Evolutionary conservation across 1,284 basidiomycete species (phyloP), one percentile per base, ranked within the genome.

Genomic region (Polyporus tsugae): DNA sequence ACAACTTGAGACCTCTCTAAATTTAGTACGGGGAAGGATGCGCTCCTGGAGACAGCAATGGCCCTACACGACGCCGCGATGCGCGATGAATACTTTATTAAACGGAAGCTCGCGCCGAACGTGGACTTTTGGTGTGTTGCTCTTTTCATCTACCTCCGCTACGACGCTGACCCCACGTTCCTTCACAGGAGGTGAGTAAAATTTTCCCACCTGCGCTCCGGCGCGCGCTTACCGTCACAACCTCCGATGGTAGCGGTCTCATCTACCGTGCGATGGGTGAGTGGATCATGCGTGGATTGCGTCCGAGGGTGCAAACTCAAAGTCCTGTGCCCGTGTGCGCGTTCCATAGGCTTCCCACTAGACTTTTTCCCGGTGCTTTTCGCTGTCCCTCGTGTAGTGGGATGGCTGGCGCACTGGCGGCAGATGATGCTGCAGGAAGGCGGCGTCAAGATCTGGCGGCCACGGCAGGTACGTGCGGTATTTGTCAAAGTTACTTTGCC

Each of bases 281-380:
- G 86, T 78, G 52, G 52, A 55, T 71, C 13, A 29, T 33, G 62
- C 57, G 66, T 70, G 68, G 59, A 68, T 29, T 65, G 49, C 44
- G 44, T 66, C 67, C 67, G 69, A 36, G 41, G 58, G 63, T 61
- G 59, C 46, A 46, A 25, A 62, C 22, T 55, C 53, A 70, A 65
- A 22, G 68, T 55, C 60, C 53, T 59, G 66, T 38, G 25, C 42
- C 29, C 60, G 15, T 25, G 60, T 36, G 39, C 44, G 13, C 36
- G 36, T 25, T 36, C 58, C 42, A 29, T 33, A 93, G 93, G 93
- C 57, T 95, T 95, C 85, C 94, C 95, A 2, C 85, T 93, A 73
- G 95, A 96, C 81, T 95, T 94, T 79, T 96, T 95, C 89, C 94
- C 95, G 0, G 94, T 96, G 41, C 81, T 96, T 52, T 96, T 96